Evolutionary conservation across 1,284 basidiomycete species (phyloP).

Genomic region (Cutaneotrichosporon daszewskae): DNA sequence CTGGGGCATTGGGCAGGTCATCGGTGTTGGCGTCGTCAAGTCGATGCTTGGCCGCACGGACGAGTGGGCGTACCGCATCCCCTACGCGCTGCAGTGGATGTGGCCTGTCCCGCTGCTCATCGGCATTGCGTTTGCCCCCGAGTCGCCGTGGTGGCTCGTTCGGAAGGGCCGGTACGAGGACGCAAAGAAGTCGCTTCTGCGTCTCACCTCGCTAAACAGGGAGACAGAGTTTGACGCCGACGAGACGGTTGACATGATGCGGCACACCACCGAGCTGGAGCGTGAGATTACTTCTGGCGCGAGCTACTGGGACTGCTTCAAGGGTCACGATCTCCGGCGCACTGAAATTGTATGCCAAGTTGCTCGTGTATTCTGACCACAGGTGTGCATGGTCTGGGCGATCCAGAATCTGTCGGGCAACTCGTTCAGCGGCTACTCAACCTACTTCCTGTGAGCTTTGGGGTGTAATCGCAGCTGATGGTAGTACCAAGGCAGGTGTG

Average conservation of each 20-base stretch:
- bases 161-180: constrained; percentile 44
- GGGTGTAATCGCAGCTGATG: background rate
- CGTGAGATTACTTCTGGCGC: constrained; percentile 32
- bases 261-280: constrained; percentile 40
- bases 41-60: constrained; percentile 31
- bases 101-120: constrained; percentile 35
- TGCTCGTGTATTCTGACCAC: background rate
- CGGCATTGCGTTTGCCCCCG: constrained; percentile 33
- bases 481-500: constrained; percentile 49
- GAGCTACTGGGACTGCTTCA: constrained; percentile 51
- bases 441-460: constrained; percentile 40
- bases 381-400: constrained; percentile 34
- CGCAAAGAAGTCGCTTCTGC: constrained; percentile 45
- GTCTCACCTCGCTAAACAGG: constrained; percentile 38
- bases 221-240: constrained; percentile 46
- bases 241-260: constrained; percentile 49
- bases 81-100: constrained; percentile 38
- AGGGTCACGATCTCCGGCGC: constrained; percentile 39
- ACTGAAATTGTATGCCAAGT: constrained; percentile 42
- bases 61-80: constrained; percentile 38
- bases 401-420: constrained; percentile 45
- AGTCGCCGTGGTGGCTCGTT: constrained; percentile 25
- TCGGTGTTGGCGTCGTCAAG: constrained; percentile 44
- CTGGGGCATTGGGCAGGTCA: constrained; percentile 42
- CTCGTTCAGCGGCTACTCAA: constrained; percentile 30